Evolutionary conservation across 164 flowering plant species (phyloP).

Genomic region (Vitis labrusca): DNA sequence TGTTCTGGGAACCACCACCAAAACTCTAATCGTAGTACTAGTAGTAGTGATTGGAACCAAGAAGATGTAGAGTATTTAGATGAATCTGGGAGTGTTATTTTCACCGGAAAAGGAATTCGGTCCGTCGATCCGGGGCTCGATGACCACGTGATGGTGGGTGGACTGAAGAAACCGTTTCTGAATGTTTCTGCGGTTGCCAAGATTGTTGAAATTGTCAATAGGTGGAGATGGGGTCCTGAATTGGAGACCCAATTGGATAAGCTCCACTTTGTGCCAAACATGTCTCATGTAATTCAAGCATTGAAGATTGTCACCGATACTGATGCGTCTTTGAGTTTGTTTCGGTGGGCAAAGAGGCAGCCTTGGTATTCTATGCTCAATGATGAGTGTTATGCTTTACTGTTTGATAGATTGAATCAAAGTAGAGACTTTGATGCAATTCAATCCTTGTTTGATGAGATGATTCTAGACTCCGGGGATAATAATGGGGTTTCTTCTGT

Average conservation of each 20-base stretch:
- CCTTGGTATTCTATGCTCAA: slow-evolving; percentile 60
- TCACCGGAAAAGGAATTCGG: slow-evolving; percentile 70
- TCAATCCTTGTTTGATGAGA: slow-evolving; percentile 76
- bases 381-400: slow-evolving; percentile 53
- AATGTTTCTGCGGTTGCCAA: slow-evolving; percentile 75
- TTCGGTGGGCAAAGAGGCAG: slow-evolving; percentile 86
- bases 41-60: too few relatives aligned
- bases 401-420: slow-evolving; percentile 73
- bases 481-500: slow-evolving; percentile 31
- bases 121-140: slow-evolving; percentile 84
- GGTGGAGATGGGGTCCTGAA: slow-evolving; percentile 99
- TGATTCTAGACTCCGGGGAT: slow-evolving; percentile 37
- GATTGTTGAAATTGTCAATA: slow-evolving; percentile 77
- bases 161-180: slow-evolving; percentile 65
- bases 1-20: too few relatives aligned
- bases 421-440: slow-evolving; percentile 70
- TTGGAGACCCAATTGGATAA: slow-evolving; percentile 86
- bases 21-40: too few relatives aligned
- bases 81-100: slow-evolving; percentile 73
- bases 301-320: slow-evolving; percentile 60
- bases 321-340: slow-evolving; percentile 66
- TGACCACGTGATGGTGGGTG: slow-evolving; percentile 92
- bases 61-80: slow-evolving; percentile 86
- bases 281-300: slow-evolving; percentile 65
- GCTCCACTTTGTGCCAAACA: slow-evolving; percentile 80